These are phyloP conservation scores for Rhodomyrtus psidioides DNA, from an alignment of 441 rosid species.

Conservation along the genomic window DNA sequence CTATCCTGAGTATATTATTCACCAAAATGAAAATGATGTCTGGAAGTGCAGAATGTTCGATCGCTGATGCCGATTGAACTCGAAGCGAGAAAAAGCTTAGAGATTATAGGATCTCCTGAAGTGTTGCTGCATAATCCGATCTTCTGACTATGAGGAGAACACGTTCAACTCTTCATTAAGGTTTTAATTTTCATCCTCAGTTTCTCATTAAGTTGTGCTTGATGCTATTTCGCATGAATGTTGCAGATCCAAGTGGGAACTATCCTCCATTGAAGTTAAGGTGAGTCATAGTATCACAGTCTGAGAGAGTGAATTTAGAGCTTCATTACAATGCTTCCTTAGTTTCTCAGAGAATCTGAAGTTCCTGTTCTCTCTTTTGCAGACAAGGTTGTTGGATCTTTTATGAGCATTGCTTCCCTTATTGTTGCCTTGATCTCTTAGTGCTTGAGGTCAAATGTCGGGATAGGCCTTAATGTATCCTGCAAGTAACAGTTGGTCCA, in stretches of 20 bases:
- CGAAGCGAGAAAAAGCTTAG: not conserved
- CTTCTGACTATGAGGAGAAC: too few species aligned
- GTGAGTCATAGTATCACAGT: constrained; percentile 8
- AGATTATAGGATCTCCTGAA: not conserved
- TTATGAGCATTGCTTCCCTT: not conserved
- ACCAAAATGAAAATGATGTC: not conserved
- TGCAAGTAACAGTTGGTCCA: not conserved
- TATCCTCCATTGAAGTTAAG: constrained; percentile 40
- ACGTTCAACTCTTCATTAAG: not conserved
- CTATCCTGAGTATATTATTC: not conserved
- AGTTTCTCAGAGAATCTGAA: constrained; percentile 1
- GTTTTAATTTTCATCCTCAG: not conserved
- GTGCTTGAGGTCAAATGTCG: not conserved
- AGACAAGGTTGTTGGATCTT: not conserved
- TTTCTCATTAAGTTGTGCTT: not conserved
- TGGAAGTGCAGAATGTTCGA: not conserved
- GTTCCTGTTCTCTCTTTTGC: not conserved
- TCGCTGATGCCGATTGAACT: not conserved
- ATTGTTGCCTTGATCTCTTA: not conserved
- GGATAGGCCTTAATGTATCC: constrained; percentile 12
- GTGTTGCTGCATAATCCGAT: too few species aligned
- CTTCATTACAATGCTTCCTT: not conserved
- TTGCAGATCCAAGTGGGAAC: constrained; percentile 42
- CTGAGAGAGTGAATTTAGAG: not conserved
- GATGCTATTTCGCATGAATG: not conserved